Percentiles rank a stretch among this genome's conserved stretches.
Evolutionary conservation across 257 asterid species (phyloP).

Genomic region (Solanum rostratum): DNA sequence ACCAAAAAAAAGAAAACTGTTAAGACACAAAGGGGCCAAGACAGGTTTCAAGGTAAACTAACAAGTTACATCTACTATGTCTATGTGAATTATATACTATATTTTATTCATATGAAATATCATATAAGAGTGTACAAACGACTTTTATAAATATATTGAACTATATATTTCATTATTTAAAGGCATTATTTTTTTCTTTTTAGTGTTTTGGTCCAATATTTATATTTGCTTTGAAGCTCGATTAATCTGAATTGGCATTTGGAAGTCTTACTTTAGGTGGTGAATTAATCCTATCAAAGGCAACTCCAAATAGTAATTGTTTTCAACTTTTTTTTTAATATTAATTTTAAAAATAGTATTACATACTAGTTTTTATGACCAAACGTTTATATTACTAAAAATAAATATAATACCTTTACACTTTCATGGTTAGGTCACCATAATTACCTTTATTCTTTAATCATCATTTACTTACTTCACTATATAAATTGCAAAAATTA

Average conservation of each 20-base stretch:
- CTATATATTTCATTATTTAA: too few relatives aligned
- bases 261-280: accelerated
- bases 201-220: too few relatives aligned
- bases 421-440: neutral
- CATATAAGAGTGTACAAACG: neutral
- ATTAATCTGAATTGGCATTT: too few relatives aligned
- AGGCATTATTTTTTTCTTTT: neutral
- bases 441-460: neutral
- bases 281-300: neutral
- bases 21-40: too few relatives aligned
- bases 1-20: too few relatives aligned
- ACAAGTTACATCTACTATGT: neutral
- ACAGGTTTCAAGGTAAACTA: neutral
- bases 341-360: too few relatives aligned
- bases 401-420: neutral
- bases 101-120: neutral
- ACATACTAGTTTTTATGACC: neutral
- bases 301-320: neutral
- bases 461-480: neutral
- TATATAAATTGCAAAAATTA: neutral
- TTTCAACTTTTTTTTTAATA: too few relatives aligned
- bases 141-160: neutral
- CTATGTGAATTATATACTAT: neutral
- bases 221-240: neutral
- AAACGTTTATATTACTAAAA: too few relatives aligned